These are phyloP conservation scores for Oenanthe sinensis DNA, from an alignment of 129 eudicot species.

Conservation along the genomic window DNA sequence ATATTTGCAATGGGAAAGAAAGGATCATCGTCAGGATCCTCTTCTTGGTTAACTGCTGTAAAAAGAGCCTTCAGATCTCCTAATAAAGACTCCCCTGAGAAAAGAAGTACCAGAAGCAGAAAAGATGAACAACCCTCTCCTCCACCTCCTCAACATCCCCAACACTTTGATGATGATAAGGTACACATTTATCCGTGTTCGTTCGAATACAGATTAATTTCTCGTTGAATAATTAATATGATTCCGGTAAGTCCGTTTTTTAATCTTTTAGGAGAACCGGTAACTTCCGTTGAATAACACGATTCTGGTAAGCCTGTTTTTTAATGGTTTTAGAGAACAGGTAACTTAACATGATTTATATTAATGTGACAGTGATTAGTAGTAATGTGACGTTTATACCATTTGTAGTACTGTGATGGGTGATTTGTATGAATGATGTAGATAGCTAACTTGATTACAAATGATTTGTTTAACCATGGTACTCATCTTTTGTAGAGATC, in stretches of 20 bases:
- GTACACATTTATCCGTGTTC: conserved; percentile 1
- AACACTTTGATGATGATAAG: conserved; percentile 39
- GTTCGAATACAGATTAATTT: not conserved
- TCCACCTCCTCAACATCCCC: conserved; percentile 16
- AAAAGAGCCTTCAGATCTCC: conserved; percentile 80
- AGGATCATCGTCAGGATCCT: conserved; percentile 25
- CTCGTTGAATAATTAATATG: too few relatives aligned
- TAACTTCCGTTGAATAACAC: too few relatives aligned
- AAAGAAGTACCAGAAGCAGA: conserved; percentile 11
- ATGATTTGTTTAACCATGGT: not conserved
- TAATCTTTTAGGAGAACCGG: too few relatives aligned
- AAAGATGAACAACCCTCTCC: conserved; percentile 13
- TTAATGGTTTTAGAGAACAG: too few relatives aligned
- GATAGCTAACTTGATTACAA: too few relatives aligned
- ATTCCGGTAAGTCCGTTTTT: too few relatives aligned
- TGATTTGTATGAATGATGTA: too few relatives aligned
- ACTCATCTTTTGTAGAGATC: not conserved
- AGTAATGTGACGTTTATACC: too few relatives aligned
- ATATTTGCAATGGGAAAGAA: conserved; percentile 39
- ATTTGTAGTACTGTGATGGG: too few relatives aligned
- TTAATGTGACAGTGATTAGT: not conserved
- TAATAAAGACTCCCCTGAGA: conserved; percentile 28
- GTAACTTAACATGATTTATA: not conserved
- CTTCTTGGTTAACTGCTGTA: conserved; percentile 78
- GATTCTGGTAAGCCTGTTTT: too few relatives aligned